Base-by-base conservation (phyloP, 345 rosid species). In the Eucalyptus virginea region DNA sequence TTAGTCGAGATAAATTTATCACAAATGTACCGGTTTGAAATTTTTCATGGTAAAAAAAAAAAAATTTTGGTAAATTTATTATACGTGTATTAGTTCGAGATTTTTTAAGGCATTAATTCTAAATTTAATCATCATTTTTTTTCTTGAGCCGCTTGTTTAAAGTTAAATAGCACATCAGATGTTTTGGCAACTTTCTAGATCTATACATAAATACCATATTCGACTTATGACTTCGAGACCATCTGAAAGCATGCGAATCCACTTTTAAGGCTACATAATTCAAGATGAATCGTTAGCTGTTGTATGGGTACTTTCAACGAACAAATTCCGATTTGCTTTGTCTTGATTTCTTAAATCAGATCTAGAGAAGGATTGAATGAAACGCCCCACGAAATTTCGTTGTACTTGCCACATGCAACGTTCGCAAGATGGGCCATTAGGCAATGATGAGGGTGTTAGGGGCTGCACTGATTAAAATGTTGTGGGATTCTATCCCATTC, bases 21-120 rank as follows among this genome's bases (percentile, higher is more conserved):
- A 50, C 2, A 6, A 0, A 1, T 17, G 3, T 50, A 6, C 0
- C 0, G 0, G 0, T 50, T 51, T 51, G 2, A 3, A 4, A 51
- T 17, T 51, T 50, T 51, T 52, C 1, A 52, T 52, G 1, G 2
- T 52, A 2, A 52, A 52, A 52, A 49, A 19, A 52, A 19, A 19
- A 8, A 52, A 0, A 8, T 52, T 52, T 8, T 3, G 0, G 0
- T 52, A 52, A 52, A 52, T 52, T 52, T 52, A 0, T 8, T 11
- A 52, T 10, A 19, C 5, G 0, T 52, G 0, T 52, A 52, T 8
- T 21, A 52, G 0, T 52, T 52, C 0, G 2, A 0, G 4, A 1
- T 52, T 52, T 52, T 2, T 52, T 0, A 8, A 2, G 11, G 0
- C 21, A 52, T 3, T 52, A 19, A 19, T 1, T 1, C 1, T 52